Evolutionary conservation across 1,284 basidiomycete species (phyloP), one percentile per base, ranked within the genome.

Genomic region (Hortiboletus rubellus): DNA sequence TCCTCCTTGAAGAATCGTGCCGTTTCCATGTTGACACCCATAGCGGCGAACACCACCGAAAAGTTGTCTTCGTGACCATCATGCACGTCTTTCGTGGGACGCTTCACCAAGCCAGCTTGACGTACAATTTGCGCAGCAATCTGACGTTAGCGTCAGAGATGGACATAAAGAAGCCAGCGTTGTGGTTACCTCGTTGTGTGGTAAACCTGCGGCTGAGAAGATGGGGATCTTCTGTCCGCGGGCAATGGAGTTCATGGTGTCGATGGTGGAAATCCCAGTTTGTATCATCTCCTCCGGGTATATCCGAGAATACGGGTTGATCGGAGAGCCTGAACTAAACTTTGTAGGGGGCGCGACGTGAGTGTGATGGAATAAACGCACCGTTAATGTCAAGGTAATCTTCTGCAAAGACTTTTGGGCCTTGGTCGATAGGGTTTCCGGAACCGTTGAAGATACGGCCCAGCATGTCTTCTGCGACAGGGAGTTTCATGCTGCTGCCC

Each of bases 271-370:
- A 73, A 99, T 99, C 79, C 97, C 97, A 22, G 97, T 99, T 77
- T 99, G 97, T 66, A 99, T 99, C 97, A 99, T 99, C 80, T 99
- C 96, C 77, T 99, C 97, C 61, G 97, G 97, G 79, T 99, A 99
- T 77, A 98, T 98, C 74, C 97, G 95, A 60, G 94, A 95, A 79
- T 91, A 99, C 17, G 97, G 97, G 79, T 99, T 99, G 80, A 99
- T 99, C 50, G 96, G 97, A 7, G 95, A 97, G 61, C 96, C 94
- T 96, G 66, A 44, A 64, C 55, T 52, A 59, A 62, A 58, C 64
- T 65, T 59, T 73, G 69, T 51, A 54, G 31, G 7, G 36, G 24
- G 46, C 43, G 40, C 31, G 50, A 59, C 46, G 60, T 58, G 44
- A 51, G n/a, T 46, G 7, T n/a, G 37, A 22, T 49, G 9, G 36